Evolutionary conservation across 1,284 basidiomycete species (phyloP).

Genomic region (Golubevia sp.): DNA sequence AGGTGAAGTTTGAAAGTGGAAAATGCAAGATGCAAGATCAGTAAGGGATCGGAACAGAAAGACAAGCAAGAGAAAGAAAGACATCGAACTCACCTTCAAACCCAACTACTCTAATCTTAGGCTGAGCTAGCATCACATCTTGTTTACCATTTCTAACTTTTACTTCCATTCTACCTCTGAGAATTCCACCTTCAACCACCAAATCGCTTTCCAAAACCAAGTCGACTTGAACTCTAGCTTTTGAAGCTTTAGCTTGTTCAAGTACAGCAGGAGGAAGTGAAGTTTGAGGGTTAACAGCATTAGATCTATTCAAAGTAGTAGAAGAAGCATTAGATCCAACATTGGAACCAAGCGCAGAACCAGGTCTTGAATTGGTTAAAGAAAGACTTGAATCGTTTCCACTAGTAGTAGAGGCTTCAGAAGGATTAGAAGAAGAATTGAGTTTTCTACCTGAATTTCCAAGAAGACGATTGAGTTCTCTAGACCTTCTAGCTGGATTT

Average conservation of each 20-base stretch:
- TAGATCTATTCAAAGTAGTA: conserved; percentile 16
- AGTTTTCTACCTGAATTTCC: conserved; percentile 19
- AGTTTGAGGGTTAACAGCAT: conserved; percentile 12
- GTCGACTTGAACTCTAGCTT: conserved; percentile 81
- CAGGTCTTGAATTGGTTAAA: conserved; percentile 1
- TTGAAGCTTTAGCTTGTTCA: conserved; percentile 59
- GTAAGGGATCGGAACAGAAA: background rate
- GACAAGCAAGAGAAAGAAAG: no score
- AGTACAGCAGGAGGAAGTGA: conserved; percentile 24
- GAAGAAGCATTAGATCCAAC: background rate
- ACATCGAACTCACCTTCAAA: conserved; percentile 78
- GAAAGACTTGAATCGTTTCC: background rate
- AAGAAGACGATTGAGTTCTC: conserved; percentile 38
- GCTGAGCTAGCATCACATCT: conserved; percentile 74
- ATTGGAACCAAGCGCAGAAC: background rate
- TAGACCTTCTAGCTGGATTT: conserved; percentile 36
- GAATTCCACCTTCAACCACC: conserved; percentile 78
- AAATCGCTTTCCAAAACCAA: conserved; percentile 77
- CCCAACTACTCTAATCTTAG: conserved; percentile 82
- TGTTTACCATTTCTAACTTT: conserved; percentile 70
- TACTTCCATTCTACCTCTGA: conserved; percentile 77
- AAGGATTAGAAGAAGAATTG: background rate
- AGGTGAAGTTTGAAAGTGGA: background rate
- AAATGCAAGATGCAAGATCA: background rate
- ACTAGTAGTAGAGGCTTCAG: background rate